Conservation (phyloP, 1,284 basidiomycete genomes). For the Heterobasidion irregulare region DNA sequence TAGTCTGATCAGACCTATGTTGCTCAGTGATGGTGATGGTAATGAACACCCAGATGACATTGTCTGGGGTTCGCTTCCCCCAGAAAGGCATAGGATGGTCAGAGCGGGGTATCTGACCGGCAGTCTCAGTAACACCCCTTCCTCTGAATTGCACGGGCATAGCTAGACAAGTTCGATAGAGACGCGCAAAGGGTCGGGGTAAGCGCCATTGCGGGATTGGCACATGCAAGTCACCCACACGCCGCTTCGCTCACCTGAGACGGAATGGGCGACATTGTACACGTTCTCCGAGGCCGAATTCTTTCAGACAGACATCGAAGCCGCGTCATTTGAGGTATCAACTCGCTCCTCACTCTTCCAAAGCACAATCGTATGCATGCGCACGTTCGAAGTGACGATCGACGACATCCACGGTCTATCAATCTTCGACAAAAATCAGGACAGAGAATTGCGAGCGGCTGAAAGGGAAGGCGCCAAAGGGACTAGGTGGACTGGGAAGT, state of each 20-base stretch:
- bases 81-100: constrained; percentile 4
- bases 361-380: constrained; percentile 21
- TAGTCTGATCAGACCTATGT: constrained; percentile 24
- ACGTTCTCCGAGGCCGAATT: constrained; percentile 28
- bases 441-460: not conserved
- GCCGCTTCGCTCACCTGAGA: not conserved
- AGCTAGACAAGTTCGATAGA: constrained; percentile 2
- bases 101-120: constrained; percentile 14
- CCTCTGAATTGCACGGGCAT: no score
- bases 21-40: constrained; percentile 22
- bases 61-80: constrained; percentile 2
- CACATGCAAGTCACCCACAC: constrained; percentile 22
- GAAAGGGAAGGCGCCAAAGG: constrained; percentile 14
- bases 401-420: not conserved
- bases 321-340: constrained; percentile 22
- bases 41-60: constrained; percentile 14
- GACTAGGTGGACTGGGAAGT: constrained; percentile 18
- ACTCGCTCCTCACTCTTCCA: constrained; percentile 14
- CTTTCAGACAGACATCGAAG: constrained; percentile 20
- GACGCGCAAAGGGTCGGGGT: constrained; percentile 9
- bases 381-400: not conserved
- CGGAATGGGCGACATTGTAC: constrained; percentile 22
- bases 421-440: not conserved
- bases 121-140: constrained; percentile 16
- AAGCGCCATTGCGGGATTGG: constrained; percentile 16